These are phyloP conservation scores for Amanita rimosa DNA, from an alignment of 768 basidiomycete species.

Conservation along the genomic window DNA sequence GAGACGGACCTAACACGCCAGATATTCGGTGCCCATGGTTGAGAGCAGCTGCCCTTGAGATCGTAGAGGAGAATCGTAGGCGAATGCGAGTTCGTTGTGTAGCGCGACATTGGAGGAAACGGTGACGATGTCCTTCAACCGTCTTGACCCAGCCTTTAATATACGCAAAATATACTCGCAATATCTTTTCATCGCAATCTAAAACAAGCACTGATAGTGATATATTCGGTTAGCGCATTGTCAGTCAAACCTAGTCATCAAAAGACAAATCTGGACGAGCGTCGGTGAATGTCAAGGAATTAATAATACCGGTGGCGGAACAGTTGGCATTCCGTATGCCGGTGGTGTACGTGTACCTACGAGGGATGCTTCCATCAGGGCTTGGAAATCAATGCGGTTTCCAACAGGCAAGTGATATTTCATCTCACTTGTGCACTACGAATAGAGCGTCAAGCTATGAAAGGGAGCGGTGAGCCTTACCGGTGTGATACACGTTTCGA, in stretches of 20 bases:
- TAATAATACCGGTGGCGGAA: not conserved
- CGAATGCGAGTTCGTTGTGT: not conserved
- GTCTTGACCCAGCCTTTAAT: not conserved
- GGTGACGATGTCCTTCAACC: not conserved
- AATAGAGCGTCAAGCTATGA: not conserved
- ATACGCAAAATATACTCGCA: not conserved
- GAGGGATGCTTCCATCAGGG: not conserved
- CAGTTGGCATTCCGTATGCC: not conserved
- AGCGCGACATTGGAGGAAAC: constrained; percentile 1
- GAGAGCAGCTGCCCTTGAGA: constrained; percentile 43
- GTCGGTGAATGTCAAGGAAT: constrained; percentile 2
- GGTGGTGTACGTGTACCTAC: not conserved
- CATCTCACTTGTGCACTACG: not conserved
- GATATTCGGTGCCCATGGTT: constrained; percentile 70
- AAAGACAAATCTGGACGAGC: not conserved
- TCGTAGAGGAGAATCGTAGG: constrained; percentile 54
- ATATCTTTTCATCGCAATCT: not conserved
- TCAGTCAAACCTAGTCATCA: constrained; percentile 4
- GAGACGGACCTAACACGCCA: constrained; percentile 54
- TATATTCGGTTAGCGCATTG: not conserved
- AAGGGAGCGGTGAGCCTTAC: not conserved
- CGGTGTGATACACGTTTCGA: not conserved
- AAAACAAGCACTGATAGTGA: constrained; percentile 3
- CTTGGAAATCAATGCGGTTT: not conserved
- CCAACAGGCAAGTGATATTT: not conserved